phyloP scores from a whole-genome alignment of 108 stramenopile genomes.

The Bacterosira constricta region DNA sequence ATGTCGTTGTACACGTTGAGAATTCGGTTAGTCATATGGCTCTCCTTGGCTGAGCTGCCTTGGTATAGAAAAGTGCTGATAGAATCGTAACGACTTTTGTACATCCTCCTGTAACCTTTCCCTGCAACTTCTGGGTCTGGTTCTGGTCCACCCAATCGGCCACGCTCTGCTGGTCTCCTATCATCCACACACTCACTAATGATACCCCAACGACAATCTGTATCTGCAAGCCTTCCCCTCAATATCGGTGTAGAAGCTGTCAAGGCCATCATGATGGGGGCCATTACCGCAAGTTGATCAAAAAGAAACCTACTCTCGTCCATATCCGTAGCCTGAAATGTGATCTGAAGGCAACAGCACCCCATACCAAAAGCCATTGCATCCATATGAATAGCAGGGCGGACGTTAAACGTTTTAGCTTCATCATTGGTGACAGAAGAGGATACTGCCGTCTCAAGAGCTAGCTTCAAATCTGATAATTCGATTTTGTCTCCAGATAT shows the following conservation, averaged over 20 bases:
- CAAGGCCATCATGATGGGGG: constrained; percentile 97
- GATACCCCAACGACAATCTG: constrained; percentile 96
- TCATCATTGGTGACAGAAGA: constrained; percentile 18
- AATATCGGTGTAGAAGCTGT: constrained; percentile 96
- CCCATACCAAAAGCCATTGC: constrained; percentile 99
- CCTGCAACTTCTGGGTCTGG: constrained; percentile 71
- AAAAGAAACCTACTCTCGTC: constrained; percentile 96
- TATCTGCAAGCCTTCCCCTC: constrained; percentile 93
- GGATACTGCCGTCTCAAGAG: constrained; percentile 52
- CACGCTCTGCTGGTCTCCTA: constrained; percentile 92
- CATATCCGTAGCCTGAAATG: constrained; percentile 97
- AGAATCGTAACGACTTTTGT: constrained; percentile 95
- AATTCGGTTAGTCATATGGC: constrained; percentile 63
- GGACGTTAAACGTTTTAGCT: constrained; percentile 47
- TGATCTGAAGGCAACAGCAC: constrained; percentile 99
- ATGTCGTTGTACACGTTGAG: constrained; percentile 95
- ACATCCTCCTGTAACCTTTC: constrained; percentile 74
- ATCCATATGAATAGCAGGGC: constrained; percentile 96
- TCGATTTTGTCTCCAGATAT: constrained; percentile 4
- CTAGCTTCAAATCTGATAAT: constrained; percentile 27
- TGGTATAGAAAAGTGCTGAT: constrained; percentile 96
- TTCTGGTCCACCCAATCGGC: constrained; percentile 57
- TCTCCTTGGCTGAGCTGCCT: constrained; percentile 46
- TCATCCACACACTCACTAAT: constrained; percentile 96
- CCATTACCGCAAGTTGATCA: constrained; percentile 98